Base-by-base conservation (phyloP, 306 rosid genomes). In the Begonia loranthoides region DNA sequence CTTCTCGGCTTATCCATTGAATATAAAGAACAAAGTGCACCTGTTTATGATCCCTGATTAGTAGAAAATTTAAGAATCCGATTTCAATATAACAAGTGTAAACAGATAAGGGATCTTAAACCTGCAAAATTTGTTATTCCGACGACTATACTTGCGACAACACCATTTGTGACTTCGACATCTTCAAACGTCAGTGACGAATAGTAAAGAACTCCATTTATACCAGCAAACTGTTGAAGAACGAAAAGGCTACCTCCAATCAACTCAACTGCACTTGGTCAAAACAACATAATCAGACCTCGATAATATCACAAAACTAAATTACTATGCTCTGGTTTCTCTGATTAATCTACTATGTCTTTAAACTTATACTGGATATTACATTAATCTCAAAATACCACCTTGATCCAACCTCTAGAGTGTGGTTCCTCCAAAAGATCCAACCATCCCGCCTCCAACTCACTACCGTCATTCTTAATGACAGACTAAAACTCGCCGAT, bases 71-170 rank as follows among this genome's bases (percentile, higher is more conserved):
- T 52, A 63, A 58, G 39, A 59, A 9, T 17, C 40, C 59, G 55
- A 48, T 1, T 45, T 58, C 40, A 14, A 55, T 34, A 46, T 34
- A 50, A 65, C 21, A 64, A 6, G 60, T 12, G 36, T 2, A 43
- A 48, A 54, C 34, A 15, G 53, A 8, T n/a, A n/a, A 59, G 55
- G 54, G 57, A 51, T 55, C 46, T 58, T 65, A 57, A 52, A 87
- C 96, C 94, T 64, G 86, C 78, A 57, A 87, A 84, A 59, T 87
- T 87, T 60, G 94, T 87, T 57, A 87, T 58, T 55, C 96, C 96
- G 65, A 87, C 74, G 66, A 79, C 70, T 70, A 79, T 64, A 64
- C 88, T 87, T 57, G 94, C 94, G 36, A 73, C 28, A 60, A 83
- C 83, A 67, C 83, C 76, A 61, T 72, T 80, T 54, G 60, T 66